Conservation (phyloP, 768 basidiomycete species). For the Mycena rebaudengoi region DNA sequence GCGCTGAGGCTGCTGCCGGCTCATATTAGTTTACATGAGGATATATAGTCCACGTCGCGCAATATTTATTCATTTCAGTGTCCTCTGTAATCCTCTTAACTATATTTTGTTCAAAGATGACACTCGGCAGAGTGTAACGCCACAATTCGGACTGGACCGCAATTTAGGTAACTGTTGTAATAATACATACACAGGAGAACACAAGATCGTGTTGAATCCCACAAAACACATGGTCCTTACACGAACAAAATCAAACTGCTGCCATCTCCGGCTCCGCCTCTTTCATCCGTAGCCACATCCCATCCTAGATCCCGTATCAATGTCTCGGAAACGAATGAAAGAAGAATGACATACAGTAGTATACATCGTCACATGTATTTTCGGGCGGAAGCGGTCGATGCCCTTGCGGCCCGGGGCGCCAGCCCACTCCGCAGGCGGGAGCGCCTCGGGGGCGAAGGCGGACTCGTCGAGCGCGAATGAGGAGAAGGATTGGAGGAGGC, state of each 20-base stretch:
- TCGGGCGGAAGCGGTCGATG: conserved; percentile 41
- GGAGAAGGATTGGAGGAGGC: conserved; percentile 50
- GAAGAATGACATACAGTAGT: conserved; percentile 11
- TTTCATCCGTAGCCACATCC: background rate
- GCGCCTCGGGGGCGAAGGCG: conserved; percentile 39
- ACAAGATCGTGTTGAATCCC: no score
- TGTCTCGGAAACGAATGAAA: background rate
- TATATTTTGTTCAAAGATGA: background rate
- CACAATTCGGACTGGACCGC: no score
- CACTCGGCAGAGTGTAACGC: no score
- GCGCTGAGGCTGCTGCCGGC: conserved; percentile 20
- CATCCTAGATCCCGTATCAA: background rate
- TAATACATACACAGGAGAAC: background rate
- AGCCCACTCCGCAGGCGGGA: conserved; percentile 47
- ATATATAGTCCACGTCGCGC: no score
- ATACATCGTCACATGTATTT: conserved; percentile 49
- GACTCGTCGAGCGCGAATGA: conserved; percentile 43
- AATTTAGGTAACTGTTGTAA: no score
- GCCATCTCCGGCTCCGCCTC: background rate
- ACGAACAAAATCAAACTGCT: no score
- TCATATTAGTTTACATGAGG: no score
- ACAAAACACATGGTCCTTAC: no score
- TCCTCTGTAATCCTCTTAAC: background rate
- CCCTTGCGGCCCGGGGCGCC: conserved; percentile 37
- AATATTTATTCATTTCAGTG: background rate